Evolutionary conservation across 176 grass and related monocot species (phyloP).

Genomic region (Coix lacrymajobi): DNA sequence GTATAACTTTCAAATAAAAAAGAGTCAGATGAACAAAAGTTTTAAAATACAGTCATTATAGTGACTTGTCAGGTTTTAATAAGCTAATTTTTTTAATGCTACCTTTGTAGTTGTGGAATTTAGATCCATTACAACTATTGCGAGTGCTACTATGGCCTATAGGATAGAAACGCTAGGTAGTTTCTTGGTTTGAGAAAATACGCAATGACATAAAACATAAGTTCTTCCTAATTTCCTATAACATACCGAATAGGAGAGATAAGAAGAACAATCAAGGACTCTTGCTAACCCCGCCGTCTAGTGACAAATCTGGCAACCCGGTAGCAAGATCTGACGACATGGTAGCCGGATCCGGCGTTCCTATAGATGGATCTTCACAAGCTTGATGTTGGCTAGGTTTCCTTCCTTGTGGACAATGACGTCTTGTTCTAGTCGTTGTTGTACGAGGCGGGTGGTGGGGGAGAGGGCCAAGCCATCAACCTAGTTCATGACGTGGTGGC

Average conservation of each 20-base stretch:
- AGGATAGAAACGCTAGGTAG: neutral
- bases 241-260: neutral
- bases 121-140: neutral
- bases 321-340: neutral
- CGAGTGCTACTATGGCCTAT: no score
- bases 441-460: no score
- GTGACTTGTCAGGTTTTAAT: neutral
- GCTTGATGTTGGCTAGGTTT: no score
- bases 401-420: no score
- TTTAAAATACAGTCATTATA: neutral
- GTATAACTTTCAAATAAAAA: neutral
- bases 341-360: no score
- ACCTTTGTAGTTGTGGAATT: neutral
- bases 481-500: no score
- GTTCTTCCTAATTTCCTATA: neutral
- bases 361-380: neutral
- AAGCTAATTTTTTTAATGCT: neutral
- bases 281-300: neutral
- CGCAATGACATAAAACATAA: neutral
- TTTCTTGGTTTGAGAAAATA: neutral
- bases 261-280: neutral
- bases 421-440: no score
- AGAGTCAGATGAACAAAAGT: neutral
- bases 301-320: neutral
- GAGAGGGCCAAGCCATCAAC: no score